Percentiles rank a stretch among this genome's conserved stretches.
These are phyloP conservation scores for Hericium coralloides DNA, from an alignment of 768 basidiomycete species.

Conservation along the genomic window DNA sequence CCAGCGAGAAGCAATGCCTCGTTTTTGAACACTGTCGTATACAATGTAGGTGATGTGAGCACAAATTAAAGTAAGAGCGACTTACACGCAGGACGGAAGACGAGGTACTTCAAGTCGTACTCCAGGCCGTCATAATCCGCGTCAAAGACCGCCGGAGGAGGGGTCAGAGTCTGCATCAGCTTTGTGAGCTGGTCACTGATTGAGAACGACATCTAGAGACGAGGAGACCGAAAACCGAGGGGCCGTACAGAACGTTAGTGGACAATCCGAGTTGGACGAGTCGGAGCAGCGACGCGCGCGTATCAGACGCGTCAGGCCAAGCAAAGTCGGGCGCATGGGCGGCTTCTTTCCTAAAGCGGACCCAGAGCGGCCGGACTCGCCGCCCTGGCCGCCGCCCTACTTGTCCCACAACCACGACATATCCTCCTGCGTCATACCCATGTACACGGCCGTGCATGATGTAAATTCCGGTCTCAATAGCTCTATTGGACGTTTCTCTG, in stretches of 20 bases:
- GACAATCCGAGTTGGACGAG: too few species aligned
- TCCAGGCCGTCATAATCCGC: conserved; percentile 68
- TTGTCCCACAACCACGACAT: too few species aligned
- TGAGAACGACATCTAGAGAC: not conserved
- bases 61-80: conserved; percentile 4
- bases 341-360: too few species aligned
- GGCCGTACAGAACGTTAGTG: not conserved
- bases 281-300: too few species aligned
- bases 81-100: conserved; percentile 75
- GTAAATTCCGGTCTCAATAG: too few species aligned
- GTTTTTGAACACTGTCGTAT: conserved; percentile 45
- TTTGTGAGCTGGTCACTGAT: conserved; percentile 1
- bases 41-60: conserved; percentile 2
- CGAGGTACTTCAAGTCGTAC: conserved; percentile 63
- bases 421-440: too few species aligned
- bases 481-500: too few species aligned
- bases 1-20: conserved; percentile 51
- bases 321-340: too few species aligned
- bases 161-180: conserved; percentile 31
- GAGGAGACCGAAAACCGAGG: not conserved
- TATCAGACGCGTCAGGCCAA: too few species aligned
- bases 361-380: too few species aligned
- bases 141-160: conserved; percentile 44
- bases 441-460: too few species aligned
- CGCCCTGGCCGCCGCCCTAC: too few species aligned